These are phyloP conservation scores for Backusella mclennaniae DNA, from an alignment of 192 early-diverging fungal genomes.

Conservation along the genomic window DNA sequence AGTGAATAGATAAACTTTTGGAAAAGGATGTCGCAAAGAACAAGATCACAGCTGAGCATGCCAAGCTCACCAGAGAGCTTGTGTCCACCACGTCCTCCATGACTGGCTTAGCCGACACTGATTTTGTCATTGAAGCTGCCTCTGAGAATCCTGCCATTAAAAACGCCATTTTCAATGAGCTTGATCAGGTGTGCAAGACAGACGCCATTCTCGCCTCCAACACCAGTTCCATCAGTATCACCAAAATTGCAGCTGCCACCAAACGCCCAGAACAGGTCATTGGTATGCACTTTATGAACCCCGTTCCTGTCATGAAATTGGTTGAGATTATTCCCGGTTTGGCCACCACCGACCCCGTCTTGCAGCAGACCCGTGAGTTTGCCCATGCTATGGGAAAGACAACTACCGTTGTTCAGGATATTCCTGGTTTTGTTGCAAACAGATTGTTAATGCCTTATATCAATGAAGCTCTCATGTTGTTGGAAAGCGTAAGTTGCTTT, in stretches of 20 bases:
- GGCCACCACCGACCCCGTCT: slow-evolving; percentile 71
- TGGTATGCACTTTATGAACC: slow-evolving; percentile 99
- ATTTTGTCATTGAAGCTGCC: slow-evolving; percentile 94
- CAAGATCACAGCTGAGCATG: slow-evolving; percentile 78
- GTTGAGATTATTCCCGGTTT: slow-evolving; percentile 97
- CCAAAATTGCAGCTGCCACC: slow-evolving; percentile 94
- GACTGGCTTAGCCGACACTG: slow-evolving; percentile 59
- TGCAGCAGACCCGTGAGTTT: slow-evolving; percentile 70
- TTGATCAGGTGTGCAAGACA: slow-evolving; percentile 63
- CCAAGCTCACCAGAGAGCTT: slow-evolving; percentile 54
- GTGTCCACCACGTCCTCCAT: slow-evolving; percentile 64
- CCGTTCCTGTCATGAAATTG: slow-evolving; percentile 94
- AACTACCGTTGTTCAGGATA: slow-evolving; percentile 83
- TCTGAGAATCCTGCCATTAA: slow-evolving; percentile 87
- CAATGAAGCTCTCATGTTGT: slow-evolving; percentile 89
- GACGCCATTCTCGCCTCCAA: slow-evolving; percentile 91
- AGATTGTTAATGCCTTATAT: slow-evolving; percentile 98
- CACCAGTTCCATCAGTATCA: slow-evolving; percentile 97
- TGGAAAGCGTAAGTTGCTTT: slow-evolving; percentile 64
- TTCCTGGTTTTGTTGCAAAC: slow-evolving; percentile 98
- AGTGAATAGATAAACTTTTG: slow-evolving; percentile 69
- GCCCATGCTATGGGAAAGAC: slow-evolving; percentile 91
- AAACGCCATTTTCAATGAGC: slow-evolving; percentile 72
- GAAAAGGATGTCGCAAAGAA: slow-evolving; percentile 90
- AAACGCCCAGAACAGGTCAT: slow-evolving; percentile 80